Evolutionary conservation across 352 stramenopile species (phyloP).

Genomic region (Pythium aquatile): DNA sequence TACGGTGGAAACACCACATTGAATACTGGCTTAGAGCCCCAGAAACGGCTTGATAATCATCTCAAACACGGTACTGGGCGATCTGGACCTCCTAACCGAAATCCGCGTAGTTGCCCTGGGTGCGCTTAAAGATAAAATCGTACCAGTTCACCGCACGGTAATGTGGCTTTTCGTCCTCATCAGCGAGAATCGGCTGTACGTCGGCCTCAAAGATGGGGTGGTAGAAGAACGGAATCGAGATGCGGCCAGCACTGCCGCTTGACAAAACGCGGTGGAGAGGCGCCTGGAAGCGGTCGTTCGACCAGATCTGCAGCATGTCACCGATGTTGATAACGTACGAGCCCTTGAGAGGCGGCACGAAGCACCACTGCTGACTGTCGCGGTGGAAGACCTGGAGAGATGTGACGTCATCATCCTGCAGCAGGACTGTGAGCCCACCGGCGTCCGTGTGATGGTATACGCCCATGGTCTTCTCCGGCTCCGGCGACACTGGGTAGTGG

Average conservation of each 20-base stretch:
- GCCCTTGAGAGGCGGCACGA: conserved; percentile 37
- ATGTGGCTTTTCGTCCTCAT: conserved; percentile 33
- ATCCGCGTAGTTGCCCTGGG: conserved; percentile 90
- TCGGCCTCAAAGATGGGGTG: conserved; percentile 53
- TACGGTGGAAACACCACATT: too few relatives aligned
- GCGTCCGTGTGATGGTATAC: conserved; percentile 62
- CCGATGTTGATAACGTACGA: conserved; percentile 64
- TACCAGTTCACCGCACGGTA: conserved; percentile 86
- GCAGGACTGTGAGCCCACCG: conserved; percentile 50
- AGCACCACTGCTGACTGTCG: conserved; percentile 38
- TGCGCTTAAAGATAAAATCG: conserved; percentile 83
- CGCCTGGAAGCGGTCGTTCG: conserved; percentile 48
- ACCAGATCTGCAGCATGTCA: conserved; percentile 60
- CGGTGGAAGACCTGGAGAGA: conserved; percentile 58
- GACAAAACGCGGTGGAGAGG: conserved; percentile 51
- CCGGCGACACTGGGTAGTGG: conserved; percentile 77
- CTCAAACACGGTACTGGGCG: conserved; percentile 45
- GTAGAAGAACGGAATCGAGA: conserved; percentile 63
- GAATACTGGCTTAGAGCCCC: too few relatives aligned
- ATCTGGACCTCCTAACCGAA: conserved; percentile 91
- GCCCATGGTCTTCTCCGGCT: conserved; percentile 50
- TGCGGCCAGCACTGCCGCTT: conserved; percentile 32
- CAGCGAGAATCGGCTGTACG: conserved; percentile 59
- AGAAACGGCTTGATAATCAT: too few relatives aligned
- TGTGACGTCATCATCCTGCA: conserved; percentile 58